Conservation (phyloP, 129 eudicot species). For the Scalesia atractyloides region DNA sequence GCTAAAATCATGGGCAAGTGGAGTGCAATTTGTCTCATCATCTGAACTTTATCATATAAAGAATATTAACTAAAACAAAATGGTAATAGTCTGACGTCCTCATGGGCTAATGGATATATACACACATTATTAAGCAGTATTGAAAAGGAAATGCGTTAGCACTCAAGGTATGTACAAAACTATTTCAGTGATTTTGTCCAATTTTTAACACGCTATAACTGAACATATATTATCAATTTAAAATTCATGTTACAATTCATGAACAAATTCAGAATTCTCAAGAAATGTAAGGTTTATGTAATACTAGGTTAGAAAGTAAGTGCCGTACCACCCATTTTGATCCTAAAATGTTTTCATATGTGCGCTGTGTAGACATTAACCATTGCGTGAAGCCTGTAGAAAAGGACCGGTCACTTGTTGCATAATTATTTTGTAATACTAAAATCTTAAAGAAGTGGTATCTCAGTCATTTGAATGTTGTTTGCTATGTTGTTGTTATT, state of each 20-base stretch:
- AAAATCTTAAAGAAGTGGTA: background rate
- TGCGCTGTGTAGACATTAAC: background rate
- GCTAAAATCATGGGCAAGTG: background rate
- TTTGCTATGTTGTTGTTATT: conserved; percentile 6
- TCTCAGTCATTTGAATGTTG: conserved; percentile 5
- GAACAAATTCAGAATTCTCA: background rate
- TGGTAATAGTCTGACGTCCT: conserved; percentile 5
- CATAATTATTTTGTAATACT: background rate
- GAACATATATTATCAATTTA: background rate
- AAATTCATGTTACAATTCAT: background rate
- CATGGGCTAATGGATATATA: conserved; percentile 2
- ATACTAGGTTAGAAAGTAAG: background rate
- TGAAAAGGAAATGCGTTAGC: background rate
- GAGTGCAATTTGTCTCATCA: conserved; percentile 4
- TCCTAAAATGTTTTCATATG: background rate
- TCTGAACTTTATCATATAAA: background rate
- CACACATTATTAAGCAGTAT: background rate
- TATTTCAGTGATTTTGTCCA: conserved; percentile 5
- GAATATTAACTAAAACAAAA: conserved; percentile 1
- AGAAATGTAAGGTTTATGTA: background rate
- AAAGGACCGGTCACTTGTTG: background rate
- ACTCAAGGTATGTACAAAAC: conserved; percentile 1
- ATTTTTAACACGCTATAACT: background rate
- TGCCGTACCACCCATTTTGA: background rate
- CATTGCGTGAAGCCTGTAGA: background rate